A percentile compares a stretch with the other conserved stretches of the same genome.
Conservation (phyloP, 1,139 yeast genomes). For the Saccharomycopsis hybrid region DNA sequence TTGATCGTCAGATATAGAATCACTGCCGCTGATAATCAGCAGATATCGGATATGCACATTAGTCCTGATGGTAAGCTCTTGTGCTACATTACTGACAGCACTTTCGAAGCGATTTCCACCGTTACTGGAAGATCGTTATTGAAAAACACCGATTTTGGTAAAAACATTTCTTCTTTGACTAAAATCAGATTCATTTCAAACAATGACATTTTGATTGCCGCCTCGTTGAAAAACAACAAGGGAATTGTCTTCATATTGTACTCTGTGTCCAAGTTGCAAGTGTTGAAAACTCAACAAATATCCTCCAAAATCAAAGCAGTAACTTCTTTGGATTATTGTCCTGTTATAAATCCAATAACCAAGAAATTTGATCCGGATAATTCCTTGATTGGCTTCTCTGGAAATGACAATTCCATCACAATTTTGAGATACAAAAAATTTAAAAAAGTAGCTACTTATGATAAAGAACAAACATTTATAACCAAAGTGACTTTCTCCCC, state of each 20-base stretch:
- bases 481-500: conserved; percentile 70
- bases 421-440: conserved; percentile 48
- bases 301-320: conserved; percentile 55
- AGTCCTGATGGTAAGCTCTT: conserved; percentile 47
- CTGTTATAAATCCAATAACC: conserved; percentile 21
- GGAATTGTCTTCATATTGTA: conserved; percentile 39
- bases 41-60: conserved; percentile 40
- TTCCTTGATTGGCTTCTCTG: conserved; percentile 62
- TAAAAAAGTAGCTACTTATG: conserved; percentile 42
- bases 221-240: conserved; percentile 40
- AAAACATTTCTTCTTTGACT: conserved; percentile 34
- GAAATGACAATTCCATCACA: conserved; percentile 66
- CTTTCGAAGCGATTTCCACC: conserved; percentile 48
- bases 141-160: conserved; percentile 25
- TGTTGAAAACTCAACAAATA: conserved; percentile 38
- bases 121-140: conserved; percentile 38
- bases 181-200: conserved; percentile 56
- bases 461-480: conserved; percentile 67
- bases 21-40: conserved; percentile 43
- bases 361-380: conserved; percentile 27
- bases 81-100: conserved; percentile 48
- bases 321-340: conserved; percentile 57
- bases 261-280: conserved; percentile 32
- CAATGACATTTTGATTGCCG: conserved; percentile 48
- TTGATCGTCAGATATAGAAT: conserved; percentile 48